Base-by-base conservation (phyloP, 2,329 filamentous ascomycete genomes). In the Samsoniella hepiali region DNA sequence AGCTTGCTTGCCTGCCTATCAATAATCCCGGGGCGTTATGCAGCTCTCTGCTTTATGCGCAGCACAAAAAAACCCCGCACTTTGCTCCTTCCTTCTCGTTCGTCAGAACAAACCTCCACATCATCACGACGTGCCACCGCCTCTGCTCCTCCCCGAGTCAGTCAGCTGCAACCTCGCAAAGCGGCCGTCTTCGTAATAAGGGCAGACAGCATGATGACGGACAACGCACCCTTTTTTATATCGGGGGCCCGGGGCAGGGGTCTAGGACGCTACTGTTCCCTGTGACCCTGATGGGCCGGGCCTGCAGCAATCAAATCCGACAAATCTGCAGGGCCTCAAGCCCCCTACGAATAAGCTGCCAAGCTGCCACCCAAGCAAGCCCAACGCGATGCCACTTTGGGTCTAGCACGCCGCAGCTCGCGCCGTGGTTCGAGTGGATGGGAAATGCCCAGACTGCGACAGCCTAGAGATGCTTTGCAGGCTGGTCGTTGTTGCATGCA, bases 361-460 rank as follows among this genome's bases (percentile, higher is more conserved):
- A 59, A 36, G 13, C 38, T 40, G 32, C 44, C 3, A 32, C 38
- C 31, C 22, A 22, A 49, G 58, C 34, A 32, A 49, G 31, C 44
- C 22, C 47, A 38, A 2, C 49, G 58, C 58, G 58, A 62, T 62
- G 58, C 58, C 50, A 13, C 40, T 55, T 62, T 40, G 13, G 31
- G 58, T 32, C 31, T 55, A 62, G 58, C 56, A 45, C 56, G 29
- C 49, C 44, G 31, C 42, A 49, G 22, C 56, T 58, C 29, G 32
- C 22, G 6, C 42, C 36, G 11, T 10, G 17, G 56, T 22, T 22
- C 31, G 9, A 29, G 42, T 34, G 40, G 27, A 8, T 27, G 42
- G 42, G 32, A 22, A 22, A 40, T 34, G 29, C 36, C 36, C 36
- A 10, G 22, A 22, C 22, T n/a, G 31, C 29, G 32, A n/a, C 47